Base-by-base conservation (phyloP, 345 rosid species). In the Carallia brachiata region DNA sequence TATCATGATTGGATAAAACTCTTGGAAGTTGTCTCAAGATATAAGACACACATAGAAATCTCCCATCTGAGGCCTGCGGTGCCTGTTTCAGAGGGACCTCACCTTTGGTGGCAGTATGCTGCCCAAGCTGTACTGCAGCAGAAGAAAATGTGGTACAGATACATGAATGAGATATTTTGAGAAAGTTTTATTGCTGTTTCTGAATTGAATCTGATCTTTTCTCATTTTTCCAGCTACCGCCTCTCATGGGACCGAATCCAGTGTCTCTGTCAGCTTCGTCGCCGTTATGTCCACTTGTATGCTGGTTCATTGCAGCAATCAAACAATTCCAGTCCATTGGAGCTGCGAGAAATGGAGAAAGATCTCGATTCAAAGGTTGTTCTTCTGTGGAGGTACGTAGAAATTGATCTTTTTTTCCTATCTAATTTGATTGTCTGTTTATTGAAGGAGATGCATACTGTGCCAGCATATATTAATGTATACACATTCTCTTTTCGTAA, bases 1-100 rank as follows among this genome's bases (percentile, higher is more conserved):
- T 95, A 95, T 82, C 90, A 88, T 81, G 99, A 95, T 82, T 92
- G 97, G 94, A 89, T 95, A 81, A 95, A 88, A 83, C 85, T 95
- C 70, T 76, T 92, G 62, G 99, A 95, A 81, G 97, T 85, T 77
- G 77, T 95, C 78, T 90, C 97, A 28, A 92, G 90, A 80, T 88
- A 92, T 84, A 88, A 82, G 88, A 84, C 80, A 47, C 84, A 83
- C 81, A 75, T 90, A 68, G 99, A 95, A 78, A 78, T 92, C 78
- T 92, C 94, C 54, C 96, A 95, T 84, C 80, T 95, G 81, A 86
- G 99, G 80, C 98, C 99, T 27, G 59, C 75, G 78, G 84, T 87
- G 81, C 81, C 97, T 69, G 86, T 92, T 71, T 87, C 89, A 34
- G 80, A 84, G 80, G 80, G 70, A 78, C 86, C 86, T 39, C 65